Base-by-base conservation (phyloP, 2,329 filamentous ascomycete species). In the Diaporthe sp. region DNA sequence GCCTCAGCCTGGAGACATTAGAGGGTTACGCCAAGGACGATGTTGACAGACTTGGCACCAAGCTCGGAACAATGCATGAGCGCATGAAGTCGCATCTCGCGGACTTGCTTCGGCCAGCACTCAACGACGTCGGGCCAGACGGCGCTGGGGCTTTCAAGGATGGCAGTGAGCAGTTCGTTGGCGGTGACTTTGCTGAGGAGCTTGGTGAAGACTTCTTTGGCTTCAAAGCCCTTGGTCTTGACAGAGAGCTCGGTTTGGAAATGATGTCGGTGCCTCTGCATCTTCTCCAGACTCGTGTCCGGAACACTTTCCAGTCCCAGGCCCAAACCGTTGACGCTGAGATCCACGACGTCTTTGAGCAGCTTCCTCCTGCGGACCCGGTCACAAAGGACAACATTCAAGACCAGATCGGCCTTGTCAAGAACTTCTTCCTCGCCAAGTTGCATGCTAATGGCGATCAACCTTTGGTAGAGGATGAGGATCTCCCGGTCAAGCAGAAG, bases 161-260 rank as follows among this genome's bases (percentile, higher is more conserved):
- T 80, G 96, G 96, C 78, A 98, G 95, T 84, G 97, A 99, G 78
- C 97, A 98, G 82, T 99, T 98, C 80, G 93, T 98, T 65, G 95
- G 94, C 61, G 97, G 97, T 77, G 97, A 99, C 84, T 99, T 99
- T 83, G 97, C 97, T 0, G 97, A 98, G 83, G 97, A 99, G 80
- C 94, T 99, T 17, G 96, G 96, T 77, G 97, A 99, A 87, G 97
- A 99, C 85, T 99, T 98, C 90, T 99, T 99, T 81, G 97, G 97
- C 39, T 98, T 99, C 90, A 96, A 95, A 82, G 96, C 98, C 76
- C 91, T 99, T 61, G 97, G 97, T 58, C 90, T 99, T 75, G 95
- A 98, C 81, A 93, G 92, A 79, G 97, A 99, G 82, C 94, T 98
- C 82, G 96, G 96, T 25, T 89, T 97, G 77, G 93, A 96, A 44